These are phyloP conservation scores for Aspergillaceae sp. DNA, from an alignment of 2,329 filamentous ascomycete genomes.

Conservation along the genomic window DNA sequence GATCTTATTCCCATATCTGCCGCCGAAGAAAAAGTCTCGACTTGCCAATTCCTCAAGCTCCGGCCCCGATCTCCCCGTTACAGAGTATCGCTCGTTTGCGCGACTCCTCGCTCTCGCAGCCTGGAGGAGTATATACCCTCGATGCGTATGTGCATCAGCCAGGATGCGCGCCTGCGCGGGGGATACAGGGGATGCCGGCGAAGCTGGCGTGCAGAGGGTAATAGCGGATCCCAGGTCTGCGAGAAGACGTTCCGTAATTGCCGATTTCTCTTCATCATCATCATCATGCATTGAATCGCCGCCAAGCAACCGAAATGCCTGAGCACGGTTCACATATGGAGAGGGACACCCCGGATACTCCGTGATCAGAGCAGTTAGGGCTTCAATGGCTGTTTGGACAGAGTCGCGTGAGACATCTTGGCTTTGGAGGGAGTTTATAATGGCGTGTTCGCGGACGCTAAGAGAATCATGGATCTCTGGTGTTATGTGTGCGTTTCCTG, in stretches of 20 bases:
- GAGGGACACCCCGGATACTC: conserved; percentile 44
- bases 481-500: conserved; percentile 28
- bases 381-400: conserved; percentile 26
- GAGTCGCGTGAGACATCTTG: conserved; percentile 11
- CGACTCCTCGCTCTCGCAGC: conserved; percentile 21
- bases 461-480: conserved; percentile 28
- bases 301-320: conserved; percentile 36
- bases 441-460: conserved; percentile 31
- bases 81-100: not conserved
- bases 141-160: conserved; percentile 48
- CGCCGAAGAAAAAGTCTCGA: conserved; percentile 46
- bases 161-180: conserved; percentile 42
- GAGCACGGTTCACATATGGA: conserved; percentile 49
- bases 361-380: conserved; percentile 36
- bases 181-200: conserved; percentile 36
- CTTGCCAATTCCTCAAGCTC: conserved; percentile 48
- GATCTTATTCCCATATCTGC: conserved; percentile 48
- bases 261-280: conserved; percentile 2
- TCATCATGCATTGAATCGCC: conserved; percentile 5
- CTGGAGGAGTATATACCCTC: conserved; percentile 38
- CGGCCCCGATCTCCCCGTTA: not conserved
- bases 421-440: conserved; percentile 31
- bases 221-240: conserved; percentile 39
- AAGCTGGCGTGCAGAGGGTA: conserved; percentile 33
- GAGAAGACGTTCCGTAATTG: conserved; percentile 20